Percentiles rank a stretch among this genome's conserved stretches.
Evolutionary conservation across 805 yeast genomes (phyloP).

Genomic region (Yarrowia sp.): DNA sequence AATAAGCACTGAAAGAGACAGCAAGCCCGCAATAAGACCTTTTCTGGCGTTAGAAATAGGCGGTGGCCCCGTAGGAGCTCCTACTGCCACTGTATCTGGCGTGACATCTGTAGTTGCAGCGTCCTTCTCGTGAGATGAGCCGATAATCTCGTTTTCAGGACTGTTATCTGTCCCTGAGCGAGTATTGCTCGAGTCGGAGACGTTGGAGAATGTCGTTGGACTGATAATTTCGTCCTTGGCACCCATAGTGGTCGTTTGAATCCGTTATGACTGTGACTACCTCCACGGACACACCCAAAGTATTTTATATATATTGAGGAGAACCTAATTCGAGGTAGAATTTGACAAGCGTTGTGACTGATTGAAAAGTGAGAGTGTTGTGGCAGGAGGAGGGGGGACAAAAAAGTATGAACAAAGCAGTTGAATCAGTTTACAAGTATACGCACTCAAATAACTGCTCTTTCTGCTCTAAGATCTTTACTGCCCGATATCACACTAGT

Average conservation of each 20-base stretch:
- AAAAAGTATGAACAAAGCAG: too few relatives aligned
- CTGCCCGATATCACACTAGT: too few relatives aligned
- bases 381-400: too few relatives aligned
- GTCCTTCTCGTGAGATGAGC: background rate
- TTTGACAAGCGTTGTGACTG: slow-evolving; percentile 1
- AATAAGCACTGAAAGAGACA: slow-evolving; percentile 27
- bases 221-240: slow-evolving; percentile 9
- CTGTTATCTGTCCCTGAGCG: background rate
- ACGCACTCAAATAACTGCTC: too few relatives aligned
- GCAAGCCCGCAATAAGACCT: slow-evolving; percentile 19
- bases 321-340: background rate
- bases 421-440: too few relatives aligned
- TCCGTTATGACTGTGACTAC: background rate
- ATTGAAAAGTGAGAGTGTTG: background rate
- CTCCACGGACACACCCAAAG: background rate
- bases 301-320: slow-evolving; percentile 10
- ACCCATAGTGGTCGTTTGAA: background rate
- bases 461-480: too few relatives aligned
- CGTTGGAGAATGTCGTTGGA: slow-evolving; percentile 7
- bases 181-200: slow-evolving; percentile 9
- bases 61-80: slow-evolving; percentile 11
- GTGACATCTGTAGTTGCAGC: background rate
- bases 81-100: background rate
- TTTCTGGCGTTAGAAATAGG: slow-evolving; percentile 24
- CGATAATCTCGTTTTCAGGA: background rate